Evolutionary conservation across 2,329 filamentous ascomycete genomes (phyloP).

Genomic region (Colletotrichum endophyticum): DNA sequence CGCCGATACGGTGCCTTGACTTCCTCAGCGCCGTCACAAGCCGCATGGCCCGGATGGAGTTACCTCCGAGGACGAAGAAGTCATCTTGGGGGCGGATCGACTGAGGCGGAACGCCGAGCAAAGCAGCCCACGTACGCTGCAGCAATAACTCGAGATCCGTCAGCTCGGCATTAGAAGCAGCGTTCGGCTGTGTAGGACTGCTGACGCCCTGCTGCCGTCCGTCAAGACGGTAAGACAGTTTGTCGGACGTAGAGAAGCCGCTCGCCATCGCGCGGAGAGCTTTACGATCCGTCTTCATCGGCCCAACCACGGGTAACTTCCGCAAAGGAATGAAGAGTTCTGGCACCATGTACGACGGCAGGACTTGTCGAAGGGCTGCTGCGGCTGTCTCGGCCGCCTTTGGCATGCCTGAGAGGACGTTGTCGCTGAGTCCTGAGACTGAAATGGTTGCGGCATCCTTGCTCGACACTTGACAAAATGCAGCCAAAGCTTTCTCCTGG

Average conservation of each 20-base stretch:
- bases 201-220: background rate
- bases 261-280: background rate
- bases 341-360: background rate
- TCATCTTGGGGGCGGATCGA: background rate
- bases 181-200: fast-evolving
- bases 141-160: background rate
- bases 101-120: background rate
- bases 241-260: background rate
- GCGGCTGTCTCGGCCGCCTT: background rate
- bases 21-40: background rate
- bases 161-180: background rate
- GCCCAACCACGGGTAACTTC: fast-evolving
- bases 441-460: background rate
- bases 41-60: background rate
- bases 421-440: background rate
- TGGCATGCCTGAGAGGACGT: background rate
- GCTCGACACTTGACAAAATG: background rate
- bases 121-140: background rate
- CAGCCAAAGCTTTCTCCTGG: background rate
- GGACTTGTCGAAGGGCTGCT: background rate
- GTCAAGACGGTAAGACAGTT: background rate
- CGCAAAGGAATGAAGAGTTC: background rate
- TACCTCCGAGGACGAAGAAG: background rate
- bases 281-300: background rate
- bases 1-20: background rate